Evolutionary conservation across 1,139 yeast genomes (phyloP), one percentile per base, ranked within the genome.

Genomic region (Geotrichum siamense): DNA sequence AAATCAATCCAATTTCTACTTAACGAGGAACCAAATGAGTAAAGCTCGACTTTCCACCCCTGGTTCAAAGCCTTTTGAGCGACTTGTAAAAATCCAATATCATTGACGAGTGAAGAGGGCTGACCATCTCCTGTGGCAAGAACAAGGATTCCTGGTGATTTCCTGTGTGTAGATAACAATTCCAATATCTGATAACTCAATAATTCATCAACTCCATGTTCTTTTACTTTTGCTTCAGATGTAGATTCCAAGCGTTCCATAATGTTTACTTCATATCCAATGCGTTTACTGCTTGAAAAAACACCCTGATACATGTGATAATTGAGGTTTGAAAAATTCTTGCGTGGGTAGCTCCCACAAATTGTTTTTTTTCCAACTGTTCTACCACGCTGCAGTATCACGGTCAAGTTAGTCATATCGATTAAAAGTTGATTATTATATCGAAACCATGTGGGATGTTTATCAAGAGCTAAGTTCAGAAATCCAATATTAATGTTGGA

Each of bases 111-210:
- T 5, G 43, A 37, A 3, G 53, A 40, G n/a, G 55, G 52, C 32
- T 53, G 51, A 4, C 58, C 58, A 43, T 55, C 58, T 1, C 58
- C 58, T 1, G 58, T 53, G 5, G 55, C 55, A 26, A 55, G 47
- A 1, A 50, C 55, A 9, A 55, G 41, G 3, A 49, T 47, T 3
- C 53, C 53, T 6, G 52, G 49, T 3, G 27, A 16, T 30, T 21
- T 30, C 21, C 5, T 33, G 15, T 16, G 32, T 20, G 4, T 41
- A 38, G 6, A 33, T 21, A 17, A 32, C 38, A 13, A 37, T 6
- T 39, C 47, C 53, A 22, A 34, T 31, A 53, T 45, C 19, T 36
- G 45, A 16, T 38, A 39, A 25, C 50, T 38, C 3, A 54, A 42
- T 12, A 49, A 36, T 32, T 55, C 57, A 37, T 55, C 57, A 13